Evolutionary conservation across 179 eudicot species (phyloP).

Genomic region (Gypsophila paniculata): DNA sequence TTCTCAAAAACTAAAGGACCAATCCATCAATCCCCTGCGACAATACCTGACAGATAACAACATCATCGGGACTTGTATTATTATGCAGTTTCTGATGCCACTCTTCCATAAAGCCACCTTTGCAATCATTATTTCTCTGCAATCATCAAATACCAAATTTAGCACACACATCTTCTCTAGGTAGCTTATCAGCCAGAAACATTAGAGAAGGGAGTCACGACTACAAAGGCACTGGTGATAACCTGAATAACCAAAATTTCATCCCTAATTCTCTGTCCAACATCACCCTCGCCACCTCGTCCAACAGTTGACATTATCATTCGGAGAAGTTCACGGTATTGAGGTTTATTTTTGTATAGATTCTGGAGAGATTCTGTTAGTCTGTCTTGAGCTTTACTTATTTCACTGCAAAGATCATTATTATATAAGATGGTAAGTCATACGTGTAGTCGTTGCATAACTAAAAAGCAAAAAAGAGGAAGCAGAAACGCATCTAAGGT

Average conservation of each 20-base stretch:
- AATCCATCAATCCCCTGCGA: conserved; percentile 10
- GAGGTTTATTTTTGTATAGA: conserved; percentile 55
- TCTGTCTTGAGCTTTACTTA: conserved; percentile 96
- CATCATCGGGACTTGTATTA: conserved; percentile 98
- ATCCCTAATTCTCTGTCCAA: conserved; percentile 97
- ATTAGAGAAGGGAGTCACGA: not conserved
- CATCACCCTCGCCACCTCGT: conserved; percentile 99
- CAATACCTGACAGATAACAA: conserved; percentile 86
- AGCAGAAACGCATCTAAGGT: not conserved
- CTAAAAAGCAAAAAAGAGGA: not conserved
- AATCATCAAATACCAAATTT: conserved; percentile 13
- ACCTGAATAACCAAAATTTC: conserved; percentile 98
- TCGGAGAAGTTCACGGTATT: conserved; percentile 72
- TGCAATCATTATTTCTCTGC: conserved; percentile 89
- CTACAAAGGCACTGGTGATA: not conserved
- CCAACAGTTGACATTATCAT: conserved; percentile 96
- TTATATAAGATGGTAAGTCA: not conserved
- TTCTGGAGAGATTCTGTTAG: conserved; percentile 85
- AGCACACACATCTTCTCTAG: not conserved
- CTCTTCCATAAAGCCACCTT: conserved; percentile 98
- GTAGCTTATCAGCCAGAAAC: conserved; percentile 7
- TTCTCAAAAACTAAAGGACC: conserved; percentile 13
- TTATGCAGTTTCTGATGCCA: conserved; percentile 99
- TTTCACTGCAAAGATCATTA: conserved; percentile 58
- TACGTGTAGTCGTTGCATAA: not conserved